phyloP scores from a whole-genome alignment of 179 eudicot genomes.

The Heliamphora ciliata region DNA sequence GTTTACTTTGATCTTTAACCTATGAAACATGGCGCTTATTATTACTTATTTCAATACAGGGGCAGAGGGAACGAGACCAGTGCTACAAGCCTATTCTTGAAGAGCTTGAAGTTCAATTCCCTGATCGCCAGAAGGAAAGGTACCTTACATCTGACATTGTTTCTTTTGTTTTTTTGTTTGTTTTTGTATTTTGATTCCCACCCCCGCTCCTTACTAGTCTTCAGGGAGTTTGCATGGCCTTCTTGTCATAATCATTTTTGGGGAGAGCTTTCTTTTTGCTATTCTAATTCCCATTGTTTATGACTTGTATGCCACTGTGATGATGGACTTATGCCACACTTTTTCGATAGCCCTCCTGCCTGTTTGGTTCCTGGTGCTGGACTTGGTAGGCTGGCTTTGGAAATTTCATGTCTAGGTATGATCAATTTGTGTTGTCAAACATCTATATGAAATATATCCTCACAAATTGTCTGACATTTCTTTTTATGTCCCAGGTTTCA shows the following conservation, averaged over 20 bases:
- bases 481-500: conserved; percentile 47
- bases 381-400: conserved; percentile 96
- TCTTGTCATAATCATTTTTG: background rate
- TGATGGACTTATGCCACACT: conserved; percentile 11
- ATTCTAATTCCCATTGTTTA: background rate
- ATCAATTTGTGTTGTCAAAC: background rate
- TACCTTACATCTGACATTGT: conserved; percentile 11
- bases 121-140: conserved; percentile 56
- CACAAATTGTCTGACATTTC: conserved; percentile 14
- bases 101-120: conserved; percentile 71
- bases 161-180: background rate
- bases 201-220: background rate
- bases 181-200: too few species aligned
- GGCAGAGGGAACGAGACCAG: conserved; percentile 84
- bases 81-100: conserved; percentile 89
- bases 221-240: background rate
- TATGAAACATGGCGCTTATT: background rate
- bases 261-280: background rate
- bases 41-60: conserved; percentile 37
- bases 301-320: background rate
- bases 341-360: conserved; percentile 59
- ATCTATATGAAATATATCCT: background rate
- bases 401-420: conserved; percentile 87
- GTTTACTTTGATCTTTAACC: conserved; percentile 5
- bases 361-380: conserved; percentile 99